Evolutionary conservation across 768 basidiomycete genomes (phyloP), one percentile per base, ranked within the genome.

Genomic region (Russula ochroleuca): DNA sequence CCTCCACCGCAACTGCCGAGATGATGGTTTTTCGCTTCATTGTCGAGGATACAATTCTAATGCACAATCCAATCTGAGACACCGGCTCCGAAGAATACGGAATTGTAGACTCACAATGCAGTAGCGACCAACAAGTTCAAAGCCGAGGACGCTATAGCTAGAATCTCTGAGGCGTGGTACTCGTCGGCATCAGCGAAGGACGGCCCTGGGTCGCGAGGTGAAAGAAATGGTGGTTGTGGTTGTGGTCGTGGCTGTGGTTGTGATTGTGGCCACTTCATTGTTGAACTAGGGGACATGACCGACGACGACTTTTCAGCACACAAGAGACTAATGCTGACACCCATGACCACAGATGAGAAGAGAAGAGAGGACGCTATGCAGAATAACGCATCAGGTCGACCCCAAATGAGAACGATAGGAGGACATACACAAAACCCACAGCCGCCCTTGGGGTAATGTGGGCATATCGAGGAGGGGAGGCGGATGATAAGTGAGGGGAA

Each of bases 1-100:
- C 64, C 38, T 65, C 64, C n/a, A 65, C 55, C 19, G 59, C 64
- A 45, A 65, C 64, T 10, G 33, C 23, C 19, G 59, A 37, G 25
- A 65, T 4, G 9, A 65, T 21, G 17, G 59, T 57, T 53, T 55
- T 61, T 14, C 54, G 54, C 28, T 47, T 61, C n/a, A 45, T 17
- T 13, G 35, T 9, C 21, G 64, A 43, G 19, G 19, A 33, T n/a
- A 38, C 9, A 28, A 65, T 54, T 13, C 64, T 65, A 49, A 38
- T 14, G 17, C 9, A 19, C 5, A 33, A 21, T 38, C 28, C 23
- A 10, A 31, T 38, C 9, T 57, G 33, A 65, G 59, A 25, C 43
- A 45, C 40, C 2, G 21, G 15, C 2, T 7, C 5, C 19, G 17
- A n/a, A 33, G n/a, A 14, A 9, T 21, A 25, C 37, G 8, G 25